Evolutionary conservation across 1,139 yeast species (phyloP).

Genomic region (Blastobotrys capitulatus): DNA sequence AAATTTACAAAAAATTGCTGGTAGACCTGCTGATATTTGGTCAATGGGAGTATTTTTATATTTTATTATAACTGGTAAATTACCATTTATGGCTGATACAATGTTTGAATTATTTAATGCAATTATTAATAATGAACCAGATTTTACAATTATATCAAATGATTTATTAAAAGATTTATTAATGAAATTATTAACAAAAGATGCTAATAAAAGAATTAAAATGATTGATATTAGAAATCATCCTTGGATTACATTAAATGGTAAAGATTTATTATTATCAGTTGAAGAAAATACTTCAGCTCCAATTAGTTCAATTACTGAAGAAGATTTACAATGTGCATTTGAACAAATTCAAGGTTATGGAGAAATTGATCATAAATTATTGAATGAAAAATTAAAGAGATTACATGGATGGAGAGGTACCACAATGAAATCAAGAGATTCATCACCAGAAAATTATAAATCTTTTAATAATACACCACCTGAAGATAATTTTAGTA

Average conservation of each 20-base stretch:
- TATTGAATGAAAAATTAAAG: slow-evolving; percentile 27
- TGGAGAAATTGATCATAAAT: slow-evolving; percentile 25
- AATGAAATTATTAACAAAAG: slow-evolving; percentile 39
- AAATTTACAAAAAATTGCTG: slow-evolving; percentile 45
- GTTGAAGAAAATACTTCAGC: slow-evolving; percentile 36
- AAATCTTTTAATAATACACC: neutral
- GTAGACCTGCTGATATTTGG: slow-evolving; percentile 76
- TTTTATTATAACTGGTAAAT: slow-evolving; percentile 34
- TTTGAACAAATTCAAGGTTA: slow-evolving; percentile 30
- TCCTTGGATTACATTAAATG: slow-evolving; percentile 47
- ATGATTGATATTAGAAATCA: slow-evolving; percentile 52
- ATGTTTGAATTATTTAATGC: slow-evolving; percentile 46
- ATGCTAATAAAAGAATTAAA: slow-evolving; percentile 49
- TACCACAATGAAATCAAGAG: slow-evolving; percentile 6
- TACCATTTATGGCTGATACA: slow-evolving; percentile 36
- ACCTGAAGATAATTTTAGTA: neutral
- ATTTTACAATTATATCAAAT: slow-evolving; percentile 14
- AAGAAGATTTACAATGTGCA: slow-evolving; percentile 36
- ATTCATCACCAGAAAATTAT: slow-evolving; percentile 2
- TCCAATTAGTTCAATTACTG: slow-evolving; percentile 33
- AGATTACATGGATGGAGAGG: slow-evolving; percentile 31
- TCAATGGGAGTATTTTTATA: slow-evolving; percentile 64
- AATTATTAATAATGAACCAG: slow-evolving; percentile 27
- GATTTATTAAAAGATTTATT: slow-evolving; percentile 29
- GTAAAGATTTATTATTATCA: slow-evolving; percentile 36